A percentile compares a stretch with the other conserved stretches of the same genome.
phyloP scores from a whole-genome alignment of 202 grass and related monocot genomes.

The Digitaria exilis region DNA sequence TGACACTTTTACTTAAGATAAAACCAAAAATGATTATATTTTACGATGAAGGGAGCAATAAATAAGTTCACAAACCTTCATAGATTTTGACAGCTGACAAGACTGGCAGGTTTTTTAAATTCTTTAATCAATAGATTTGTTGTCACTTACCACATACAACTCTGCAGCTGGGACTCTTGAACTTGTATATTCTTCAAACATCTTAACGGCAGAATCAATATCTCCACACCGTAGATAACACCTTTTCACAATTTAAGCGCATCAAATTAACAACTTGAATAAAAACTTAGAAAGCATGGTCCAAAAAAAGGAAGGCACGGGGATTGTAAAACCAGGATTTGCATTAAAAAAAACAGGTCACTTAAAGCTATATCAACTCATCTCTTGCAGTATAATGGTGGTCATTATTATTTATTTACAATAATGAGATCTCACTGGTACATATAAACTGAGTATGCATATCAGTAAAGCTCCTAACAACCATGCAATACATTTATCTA shows the following conservation, averaged over 20 bases:
- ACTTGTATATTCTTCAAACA: conserved; percentile 85
- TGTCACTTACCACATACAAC: conserved; percentile 60
- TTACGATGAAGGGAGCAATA: not conserved
- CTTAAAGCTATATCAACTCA: conserved; percentile 23
- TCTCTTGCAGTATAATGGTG: conserved; percentile 19
- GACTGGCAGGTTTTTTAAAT: not conserved
- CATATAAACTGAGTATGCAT: conserved; percentile 5
- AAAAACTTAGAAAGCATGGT: conserved; percentile 11
- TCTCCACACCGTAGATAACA: conserved; percentile 87
- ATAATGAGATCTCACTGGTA: not conserved
- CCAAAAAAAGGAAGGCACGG: conserved; percentile 1
- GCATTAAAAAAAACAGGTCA: not conserved
- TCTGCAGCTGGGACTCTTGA: conserved; percentile 62
- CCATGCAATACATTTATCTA: conserved; percentile 22
- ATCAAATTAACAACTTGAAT: conserved; percentile 41
- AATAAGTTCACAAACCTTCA: not conserved
- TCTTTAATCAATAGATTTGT: not conserved
- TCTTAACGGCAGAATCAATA: conserved; percentile 90
- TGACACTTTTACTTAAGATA: not conserved
- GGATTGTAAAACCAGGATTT: conserved; percentile 1
- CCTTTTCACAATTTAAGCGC: conserved; percentile 47
- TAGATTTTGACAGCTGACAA: not conserved
- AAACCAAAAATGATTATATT: not conserved
- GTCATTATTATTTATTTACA: conserved; percentile 2
- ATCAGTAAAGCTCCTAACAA: conserved; percentile 22